phyloP scores from a whole-genome alignment of 2,329 filamentous ascomycete genomes.

The Ceratocystis destructans region DNA sequence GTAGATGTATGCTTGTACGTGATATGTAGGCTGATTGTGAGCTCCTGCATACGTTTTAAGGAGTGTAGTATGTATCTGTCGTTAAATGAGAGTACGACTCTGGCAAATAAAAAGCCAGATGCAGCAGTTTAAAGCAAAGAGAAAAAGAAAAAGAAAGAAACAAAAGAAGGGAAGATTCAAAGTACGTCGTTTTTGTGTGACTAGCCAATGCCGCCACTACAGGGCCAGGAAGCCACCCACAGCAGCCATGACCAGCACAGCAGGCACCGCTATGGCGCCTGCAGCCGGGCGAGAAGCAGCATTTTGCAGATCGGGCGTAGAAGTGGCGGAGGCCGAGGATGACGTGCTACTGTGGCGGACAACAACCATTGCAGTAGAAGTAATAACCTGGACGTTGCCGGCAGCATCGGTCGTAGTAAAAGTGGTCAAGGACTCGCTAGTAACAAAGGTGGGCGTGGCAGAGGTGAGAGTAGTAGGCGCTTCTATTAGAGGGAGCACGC shows the following conservation, averaged over 20 bases:
- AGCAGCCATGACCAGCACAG: slow-evolving; percentile 20
- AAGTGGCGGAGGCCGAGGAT: slow-evolving; percentile 20
- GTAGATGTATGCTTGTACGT: neutral
- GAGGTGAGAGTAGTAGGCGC: slow-evolving; percentile 23
- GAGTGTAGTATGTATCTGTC: neutral
- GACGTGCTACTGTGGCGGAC: slow-evolving; percentile 28
- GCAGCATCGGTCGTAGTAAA: slow-evolving; percentile 34
- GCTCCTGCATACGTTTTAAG: neutral
- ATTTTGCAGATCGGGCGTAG: slow-evolving; percentile 29
- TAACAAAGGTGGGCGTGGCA: slow-evolving; percentile 26
- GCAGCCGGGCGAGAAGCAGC: slow-evolving; percentile 24
- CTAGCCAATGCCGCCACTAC: neutral
- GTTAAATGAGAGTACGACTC: neutral
- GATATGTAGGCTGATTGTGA: neutral
- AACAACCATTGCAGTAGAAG: slow-evolving; percentile 36
- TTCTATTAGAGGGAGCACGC: slow-evolving; percentile 21
- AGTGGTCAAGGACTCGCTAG: slow-evolving; percentile 27
- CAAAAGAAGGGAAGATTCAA: neutral
- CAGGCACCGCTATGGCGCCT: slow-evolving; percentile 10
- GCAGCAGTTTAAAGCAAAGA: neutral
- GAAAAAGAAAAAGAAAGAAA: neutral
- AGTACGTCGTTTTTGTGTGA: neutral
- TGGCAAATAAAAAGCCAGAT: neutral
- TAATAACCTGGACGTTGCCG: slow-evolving; percentile 34
- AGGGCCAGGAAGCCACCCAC: slow-evolving; percentile 21